Conservation (phyloP, 2,329 filamentous ascomycete genomes). For the Aspergillus calidoustus region DNA sequence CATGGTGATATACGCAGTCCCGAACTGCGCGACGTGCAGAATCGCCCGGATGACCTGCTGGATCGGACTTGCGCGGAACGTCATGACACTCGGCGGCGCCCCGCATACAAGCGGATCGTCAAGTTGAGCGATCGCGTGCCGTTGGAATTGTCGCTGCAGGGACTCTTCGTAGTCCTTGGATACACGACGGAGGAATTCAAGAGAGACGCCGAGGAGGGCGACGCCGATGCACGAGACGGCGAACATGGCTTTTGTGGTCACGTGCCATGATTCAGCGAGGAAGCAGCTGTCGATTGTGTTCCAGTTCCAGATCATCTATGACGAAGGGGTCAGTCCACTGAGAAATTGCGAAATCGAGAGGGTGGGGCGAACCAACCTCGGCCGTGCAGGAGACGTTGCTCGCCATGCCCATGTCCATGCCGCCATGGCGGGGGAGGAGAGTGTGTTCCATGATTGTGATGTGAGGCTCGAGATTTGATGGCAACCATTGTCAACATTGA, state of each 20-base stretch:
- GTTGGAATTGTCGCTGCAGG: conserved; percentile 21
- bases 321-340: neutral
- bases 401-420: conserved; percentile 15
- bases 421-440: conserved; percentile 18
- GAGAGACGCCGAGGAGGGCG: conserved; percentile 16
- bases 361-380: conserved; percentile 26
- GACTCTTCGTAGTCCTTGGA: conserved; percentile 20
- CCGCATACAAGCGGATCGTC: conserved; percentile 15
- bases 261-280: conserved; percentile 20
- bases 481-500: neutral
- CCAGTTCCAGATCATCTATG: conserved; percentile 34
- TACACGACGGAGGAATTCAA: conserved; percentile 21
- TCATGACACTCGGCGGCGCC: conserved; percentile 4
- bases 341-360: neutral
- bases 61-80: conserved; percentile 18
- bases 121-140: conserved; percentile 14
- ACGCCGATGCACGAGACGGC: conserved; percentile 24
- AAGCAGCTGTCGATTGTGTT: conserved; percentile 30
- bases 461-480: neutral
- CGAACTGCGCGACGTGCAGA: conserved; percentile 18
- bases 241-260: conserved; percentile 20
- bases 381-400: conserved; percentile 26
- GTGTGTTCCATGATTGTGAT: conserved; percentile 1
- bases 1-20: conserved; percentile 21
- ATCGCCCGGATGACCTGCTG: conserved; percentile 21